Evolutionary conservation across 108 stramenopile genomes (phyloP), one percentile per base, ranked within the genome.

Genomic region (Skeletonema tropicum): DNA sequence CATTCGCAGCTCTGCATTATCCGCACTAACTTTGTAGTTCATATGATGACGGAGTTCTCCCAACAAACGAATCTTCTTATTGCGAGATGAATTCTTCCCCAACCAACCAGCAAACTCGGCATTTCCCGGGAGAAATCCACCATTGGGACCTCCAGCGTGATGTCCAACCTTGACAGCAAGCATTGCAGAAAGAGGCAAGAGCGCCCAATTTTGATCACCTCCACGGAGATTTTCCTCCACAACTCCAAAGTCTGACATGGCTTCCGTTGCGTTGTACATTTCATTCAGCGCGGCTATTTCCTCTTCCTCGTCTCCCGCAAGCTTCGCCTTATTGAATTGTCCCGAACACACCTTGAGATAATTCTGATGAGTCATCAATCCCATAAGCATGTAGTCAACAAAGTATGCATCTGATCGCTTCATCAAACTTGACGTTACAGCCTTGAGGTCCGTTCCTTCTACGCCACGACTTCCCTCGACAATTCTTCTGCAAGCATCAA

Each of bases 21-120:
- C 90, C 1, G 84, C 89, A 35, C 81, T 83, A 29, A 92, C 88
- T 41, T 86, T 86, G 72, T 80, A 87, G 64, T 91, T 94, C 85
- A 98, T 88, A 83, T 98, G 98, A 63, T 94, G 91, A n/a, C 82
- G 70, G 23, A 98, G 68, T 76, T 98, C 99, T 46, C 82, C 77
- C 46, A 96, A 66, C 46, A 97, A 64, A 1, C 99, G 88, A 62
- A 74, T 73, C 60, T 86, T 90, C 76, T 98, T 98, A 23, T 85
- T 87, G 69, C 86, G 70, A 33, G 86, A 60, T 30, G 96, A 96
- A 85, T 98, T 97, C 83, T 97, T 96, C 26, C 98, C 99, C 62
- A 98, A 83, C 97, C 97, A 99, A 26, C 89, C 87, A 17, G 97
- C 90, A 68, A 99, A 98, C 49, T 93, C 96, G 15, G 98, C 96